Evolutionary conservation across 2,329 filamentous ascomycete species (phyloP).

Genomic region (Penicillium fuscoglaucum): DNA sequence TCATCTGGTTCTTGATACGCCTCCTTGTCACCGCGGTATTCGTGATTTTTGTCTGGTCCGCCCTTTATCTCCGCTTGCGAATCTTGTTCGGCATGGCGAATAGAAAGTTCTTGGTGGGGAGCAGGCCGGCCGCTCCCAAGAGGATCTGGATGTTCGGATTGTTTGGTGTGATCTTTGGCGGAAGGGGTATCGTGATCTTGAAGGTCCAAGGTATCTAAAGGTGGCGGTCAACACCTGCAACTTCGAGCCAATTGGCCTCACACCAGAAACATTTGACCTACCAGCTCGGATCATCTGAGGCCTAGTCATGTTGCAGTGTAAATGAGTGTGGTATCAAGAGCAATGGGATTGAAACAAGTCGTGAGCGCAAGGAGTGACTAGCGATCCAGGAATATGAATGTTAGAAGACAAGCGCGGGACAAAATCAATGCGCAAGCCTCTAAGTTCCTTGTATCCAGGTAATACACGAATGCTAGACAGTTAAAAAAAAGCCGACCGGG

Average conservation of each 20-base stretch:
- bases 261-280: conserved; percentile 28
- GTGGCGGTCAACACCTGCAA: conserved; percentile 14
- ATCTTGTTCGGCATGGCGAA: conserved; percentile 78
- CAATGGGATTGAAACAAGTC: conserved; percentile 13
- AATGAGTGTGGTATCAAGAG: conserved; percentile 20
- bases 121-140: conserved; percentile 60
- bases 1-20: conserved; percentile 37
- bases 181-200: conserved; percentile 81
- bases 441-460: not conserved
- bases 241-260: conserved; percentile 1
- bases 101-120: conserved; percentile 80
- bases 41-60: conserved; percentile 60
- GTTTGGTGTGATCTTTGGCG: conserved; percentile 73
- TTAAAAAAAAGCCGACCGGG: conserved; percentile 3
- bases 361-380: conserved; percentile 22
- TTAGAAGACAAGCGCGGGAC: conserved; percentile 7
- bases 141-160: conserved; percentile 53
- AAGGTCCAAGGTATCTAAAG: conserved; percentile 86
- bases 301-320: conserved; percentile 38
- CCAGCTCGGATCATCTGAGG: conserved; percentile 50
- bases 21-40: conserved; percentile 35
- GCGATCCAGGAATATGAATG: conserved; percentile 20
- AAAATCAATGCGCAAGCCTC: conserved; percentile 10
- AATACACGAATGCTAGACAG: not conserved
- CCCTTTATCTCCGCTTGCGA: conserved; percentile 68